Percentiles rank a stretch among this genome's conserved stretches.
These are phyloP conservation scores for Dryas integrifolia DNA, from an alignment of 331 rosid genomes.

Conservation along the genomic window DNA sequence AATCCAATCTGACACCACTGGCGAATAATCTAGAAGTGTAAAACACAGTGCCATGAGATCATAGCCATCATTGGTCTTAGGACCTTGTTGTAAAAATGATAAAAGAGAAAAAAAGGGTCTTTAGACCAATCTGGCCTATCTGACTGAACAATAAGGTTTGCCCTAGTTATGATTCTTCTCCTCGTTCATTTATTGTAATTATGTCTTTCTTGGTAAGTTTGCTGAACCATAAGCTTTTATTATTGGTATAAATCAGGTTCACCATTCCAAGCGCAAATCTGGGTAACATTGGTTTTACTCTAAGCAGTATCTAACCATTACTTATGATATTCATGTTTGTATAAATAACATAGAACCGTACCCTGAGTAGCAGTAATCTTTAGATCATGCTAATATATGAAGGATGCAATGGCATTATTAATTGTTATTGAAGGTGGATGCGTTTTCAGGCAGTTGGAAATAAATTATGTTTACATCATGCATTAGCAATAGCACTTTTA, in stretches of 20 bases:
- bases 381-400: neutral
- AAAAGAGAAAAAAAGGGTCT: neutral
- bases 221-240: conserved; percentile 1
- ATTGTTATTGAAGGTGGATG: neutral
- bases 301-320: too few relatives aligned
- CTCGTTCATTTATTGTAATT: conserved; percentile 10
- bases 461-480: neutral
- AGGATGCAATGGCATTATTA: neutral
- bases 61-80: too few relatives aligned
- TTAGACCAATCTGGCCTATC: neutral
- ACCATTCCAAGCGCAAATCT: too few relatives aligned
- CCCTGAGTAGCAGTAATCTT: neutral
- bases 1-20: conserved; percentile 40
- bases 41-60: too few relatives aligned
- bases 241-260: neutral
- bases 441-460: neutral
- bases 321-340: neutral
- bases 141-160: neutral
- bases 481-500: neutral
- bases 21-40: conserved; percentile 9
- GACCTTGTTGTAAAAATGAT: too few relatives aligned
- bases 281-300: too few relatives aligned
- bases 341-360: neutral
- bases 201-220: neutral
- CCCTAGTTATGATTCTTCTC: neutral